Evolutionary conservation across 2,329 filamentous ascomycete species (phyloP).

Genomic region (Gaeumannomyces tritici): DNA sequence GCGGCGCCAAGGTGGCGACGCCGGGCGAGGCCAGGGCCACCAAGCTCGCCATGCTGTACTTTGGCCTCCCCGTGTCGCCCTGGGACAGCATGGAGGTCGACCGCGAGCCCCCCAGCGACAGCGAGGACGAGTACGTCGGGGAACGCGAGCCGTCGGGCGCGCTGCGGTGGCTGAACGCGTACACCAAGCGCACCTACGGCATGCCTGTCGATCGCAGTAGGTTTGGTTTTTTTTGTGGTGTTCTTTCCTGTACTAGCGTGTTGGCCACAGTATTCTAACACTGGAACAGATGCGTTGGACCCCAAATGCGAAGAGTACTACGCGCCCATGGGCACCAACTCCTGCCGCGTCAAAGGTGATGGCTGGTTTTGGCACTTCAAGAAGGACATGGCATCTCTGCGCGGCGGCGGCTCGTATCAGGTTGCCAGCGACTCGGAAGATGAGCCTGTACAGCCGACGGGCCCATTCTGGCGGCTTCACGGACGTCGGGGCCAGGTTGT

Average conservation of each 20-base stretch:
- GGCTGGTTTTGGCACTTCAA: neutral
- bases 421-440: neutral
- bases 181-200: conserved; percentile 7
- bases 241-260: neutral
- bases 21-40: neutral
- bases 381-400: neutral
- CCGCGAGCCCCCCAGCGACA: conserved; percentile 1
- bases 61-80: conserved; percentile 34
- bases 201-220: conserved; percentile 6
- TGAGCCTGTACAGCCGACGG: neutral
- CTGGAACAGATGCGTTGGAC: neutral
- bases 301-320: neutral
- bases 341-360: neutral
- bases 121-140: conserved; percentile 8
- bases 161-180: conserved; percentile 10
- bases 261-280: neutral
- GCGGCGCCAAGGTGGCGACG: neutral
- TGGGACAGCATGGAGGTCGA: conserved; percentile 17
- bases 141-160: conserved; percentile 12
- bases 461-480: neutral
- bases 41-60: conserved; percentile 37
- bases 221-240: neutral
- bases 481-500: neutral
- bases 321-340: neutral
- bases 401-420: neutral